Base-by-base conservation (phyloP, 2,329 filamentous ascomycete species). In the Tolypocladium album region DNA sequence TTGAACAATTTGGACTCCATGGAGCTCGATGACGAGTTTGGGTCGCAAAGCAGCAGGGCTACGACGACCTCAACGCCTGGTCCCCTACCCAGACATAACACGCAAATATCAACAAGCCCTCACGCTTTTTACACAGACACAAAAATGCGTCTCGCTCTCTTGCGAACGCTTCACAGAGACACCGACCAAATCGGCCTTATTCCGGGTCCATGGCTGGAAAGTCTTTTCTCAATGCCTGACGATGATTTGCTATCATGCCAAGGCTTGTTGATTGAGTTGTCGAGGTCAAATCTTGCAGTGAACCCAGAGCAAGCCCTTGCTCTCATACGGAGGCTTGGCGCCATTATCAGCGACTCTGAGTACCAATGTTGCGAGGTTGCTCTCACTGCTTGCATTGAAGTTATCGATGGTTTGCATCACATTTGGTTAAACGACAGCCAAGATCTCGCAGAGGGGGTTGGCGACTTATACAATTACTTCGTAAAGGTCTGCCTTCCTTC, bases 381-480 rank as follows among this genome's bases (percentile, higher is more conserved):
- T 4, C 76, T 91, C 56, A 82, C 81, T 53, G 76, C 86, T 22
- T 88, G 86, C 63, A 78, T 96, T 31, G 83, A 88, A 55, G 75
- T 89, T 59, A 81, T 96, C 70, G 76, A 82, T 58, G 83, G 82
- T 42, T 79, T 90, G 58, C 81, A 84, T 45, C 72, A 75, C 15
- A 75, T 84, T 45, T 94, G 90, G 90, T 74, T 79, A 2, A 78
- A 83, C 27, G 78, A 82, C 47, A 76, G 78, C 27, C 80, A 82
- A 40, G 77, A 84, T 1, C 76, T 96, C 3, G 81, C 80, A n/a
- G 81, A 83, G 3, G 79, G 82, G 47, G 89, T 88, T 4, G 82
- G 85, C 24, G 88, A 95, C 62, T 76, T 97, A 24, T 97, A 97
- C 71, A 76, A 82, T 53, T 90, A 91, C 76, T 88, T 94, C 64